phyloP scores from a whole-genome alignment of 2,329 filamentous ascomycete genomes.

The Metarhizium rileyi region DNA sequence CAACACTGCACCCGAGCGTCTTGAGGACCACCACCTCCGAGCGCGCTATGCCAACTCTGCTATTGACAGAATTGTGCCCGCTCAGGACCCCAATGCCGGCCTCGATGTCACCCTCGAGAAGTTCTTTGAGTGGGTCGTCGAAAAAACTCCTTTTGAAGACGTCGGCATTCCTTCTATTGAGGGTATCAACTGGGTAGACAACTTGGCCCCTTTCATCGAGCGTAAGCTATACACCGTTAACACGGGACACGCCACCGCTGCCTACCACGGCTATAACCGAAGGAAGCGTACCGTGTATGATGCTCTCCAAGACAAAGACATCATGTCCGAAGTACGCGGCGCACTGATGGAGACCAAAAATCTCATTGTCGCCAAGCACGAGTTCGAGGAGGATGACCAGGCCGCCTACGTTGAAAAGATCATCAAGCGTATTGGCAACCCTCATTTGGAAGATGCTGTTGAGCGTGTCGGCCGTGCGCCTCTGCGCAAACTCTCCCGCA shows the following conservation, averaged over 20 bases:
- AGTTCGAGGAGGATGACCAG: constrained; percentile 66
- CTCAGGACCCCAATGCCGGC: constrained; percentile 69
- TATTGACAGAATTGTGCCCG: constrained; percentile 95
- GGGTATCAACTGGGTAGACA: constrained; percentile 85
- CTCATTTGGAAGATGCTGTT: constrained; percentile 81
- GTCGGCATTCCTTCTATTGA: constrained; percentile 59
- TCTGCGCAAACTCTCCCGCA: constrained; percentile 84
- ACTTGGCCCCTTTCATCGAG: constrained; percentile 93
- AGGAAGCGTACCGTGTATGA: constrained; percentile 86
- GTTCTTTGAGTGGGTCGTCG: constrained; percentile 98
- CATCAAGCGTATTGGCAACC: constrained; percentile 86
- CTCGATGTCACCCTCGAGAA: constrained; percentile 94
- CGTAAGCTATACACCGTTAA: constrained; percentile 99
- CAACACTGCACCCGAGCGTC: constrained; percentile 59
- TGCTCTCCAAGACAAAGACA: constrained; percentile 69
- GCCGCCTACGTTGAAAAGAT: constrained; percentile 85
- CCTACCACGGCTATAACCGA: constrained; percentile 86
- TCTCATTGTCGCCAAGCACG: constrained; percentile 81
- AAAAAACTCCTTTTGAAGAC: constrained; percentile 72
- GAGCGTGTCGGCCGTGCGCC: constrained; percentile 94
- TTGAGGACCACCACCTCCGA: constrained; percentile 59
- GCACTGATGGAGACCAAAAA: constrained; percentile 78
- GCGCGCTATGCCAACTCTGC: constrained; percentile 94
- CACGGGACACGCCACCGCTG: constrained; percentile 90
- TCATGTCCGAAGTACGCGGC: constrained; percentile 68